These are phyloP conservation scores for Beauveria sp. DNA, from an alignment of 2,329 filamentous ascomycete species.

Conservation along the genomic window DNA sequence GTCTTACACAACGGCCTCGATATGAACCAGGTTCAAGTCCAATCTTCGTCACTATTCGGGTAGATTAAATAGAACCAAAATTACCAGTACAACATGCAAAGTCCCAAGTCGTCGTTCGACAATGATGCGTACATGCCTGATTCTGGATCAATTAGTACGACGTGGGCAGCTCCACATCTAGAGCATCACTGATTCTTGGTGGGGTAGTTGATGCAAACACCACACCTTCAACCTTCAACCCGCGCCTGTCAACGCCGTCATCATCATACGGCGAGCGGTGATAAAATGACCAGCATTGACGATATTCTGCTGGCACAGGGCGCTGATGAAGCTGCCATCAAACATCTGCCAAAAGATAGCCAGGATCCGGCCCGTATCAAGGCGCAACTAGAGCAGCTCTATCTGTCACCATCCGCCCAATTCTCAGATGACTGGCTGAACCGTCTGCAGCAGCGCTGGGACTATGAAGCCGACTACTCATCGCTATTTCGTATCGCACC, in stretches of 20 bases:
- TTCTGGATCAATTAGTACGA: neutral
- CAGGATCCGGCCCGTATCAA: conserved; percentile 57
- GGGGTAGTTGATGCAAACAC: conserved; percentile 19
- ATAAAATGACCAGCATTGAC: conserved; percentile 28
- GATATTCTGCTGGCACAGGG: conserved; percentile 25
- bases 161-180: neutral
- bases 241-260: neutral
- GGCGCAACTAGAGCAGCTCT: conserved; percentile 64
- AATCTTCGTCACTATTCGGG: no score
- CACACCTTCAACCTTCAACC: conserved; percentile 12
- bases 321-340: conserved; percentile 13
- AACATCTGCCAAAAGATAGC: conserved; percentile 8
- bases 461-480: conserved; percentile 70
- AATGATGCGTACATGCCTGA: neutral
- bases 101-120: no score
- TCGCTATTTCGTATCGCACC: conserved; percentile 81
- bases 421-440: conserved; percentile 88
- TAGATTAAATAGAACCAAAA: no score
- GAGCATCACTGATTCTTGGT: conserved; percentile 1
- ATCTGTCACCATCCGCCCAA: conserved; percentile 67
- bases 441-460: conserved; percentile 82
- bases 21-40: no score
- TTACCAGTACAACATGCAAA: no score
- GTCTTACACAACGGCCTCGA: no score
- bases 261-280: neutral